Percentiles rank a stretch among this genome's conserved stretches.
phyloP scores from a whole-genome alignment of 805 yeast species.

The Torulaspora indica region DNA sequence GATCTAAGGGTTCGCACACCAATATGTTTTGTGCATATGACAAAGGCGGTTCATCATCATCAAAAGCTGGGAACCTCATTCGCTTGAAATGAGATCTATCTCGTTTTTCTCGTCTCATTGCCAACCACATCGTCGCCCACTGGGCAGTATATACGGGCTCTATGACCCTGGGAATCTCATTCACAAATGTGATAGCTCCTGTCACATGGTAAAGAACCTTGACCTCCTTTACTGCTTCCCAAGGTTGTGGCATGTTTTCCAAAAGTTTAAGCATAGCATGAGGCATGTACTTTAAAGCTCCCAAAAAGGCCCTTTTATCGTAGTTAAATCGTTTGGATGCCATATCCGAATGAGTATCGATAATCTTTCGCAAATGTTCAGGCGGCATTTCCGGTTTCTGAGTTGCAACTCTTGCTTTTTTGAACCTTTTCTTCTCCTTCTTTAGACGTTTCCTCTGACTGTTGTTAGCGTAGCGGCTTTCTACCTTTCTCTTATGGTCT shows the following conservation, averaged over 20 bases:
- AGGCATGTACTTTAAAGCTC: constrained; percentile 91
- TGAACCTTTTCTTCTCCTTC: constrained; percentile 21
- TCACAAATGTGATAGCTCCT: constrained; percentile 94
- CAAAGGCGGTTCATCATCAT: constrained; percentile 93
- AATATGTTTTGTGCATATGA: constrained; percentile 77
- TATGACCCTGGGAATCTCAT: constrained; percentile 85
- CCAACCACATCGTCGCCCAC: constrained; percentile 91
- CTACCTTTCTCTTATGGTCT: constrained; percentile 18
- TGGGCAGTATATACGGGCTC: constrained; percentile 90
- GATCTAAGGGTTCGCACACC: constrained; percentile 65
- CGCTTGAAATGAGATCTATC: constrained; percentile 87
- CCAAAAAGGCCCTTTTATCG: constrained; percentile 82
- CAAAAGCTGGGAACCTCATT: constrained; percentile 92
- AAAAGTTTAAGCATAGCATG: constrained; percentile 85
- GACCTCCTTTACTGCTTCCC: constrained; percentile 87
- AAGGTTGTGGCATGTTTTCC: constrained; percentile 98
- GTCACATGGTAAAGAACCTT: constrained; percentile 82
- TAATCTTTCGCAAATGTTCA: constrained; percentile 81
- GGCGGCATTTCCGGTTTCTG: constrained; percentile 85
- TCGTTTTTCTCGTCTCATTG: constrained; percentile 91
- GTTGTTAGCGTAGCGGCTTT: constrained; percentile 14
- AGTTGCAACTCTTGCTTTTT: constrained; percentile 51
- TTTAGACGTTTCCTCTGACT: constrained; percentile 12
- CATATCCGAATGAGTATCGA: constrained; percentile 80
- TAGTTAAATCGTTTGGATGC: constrained; percentile 71